Evolutionary conservation across 306 rosid species (phyloP), one percentile per base, ranked within the genome.

Genomic region (Pterocarpus macrocarpus): DNA sequence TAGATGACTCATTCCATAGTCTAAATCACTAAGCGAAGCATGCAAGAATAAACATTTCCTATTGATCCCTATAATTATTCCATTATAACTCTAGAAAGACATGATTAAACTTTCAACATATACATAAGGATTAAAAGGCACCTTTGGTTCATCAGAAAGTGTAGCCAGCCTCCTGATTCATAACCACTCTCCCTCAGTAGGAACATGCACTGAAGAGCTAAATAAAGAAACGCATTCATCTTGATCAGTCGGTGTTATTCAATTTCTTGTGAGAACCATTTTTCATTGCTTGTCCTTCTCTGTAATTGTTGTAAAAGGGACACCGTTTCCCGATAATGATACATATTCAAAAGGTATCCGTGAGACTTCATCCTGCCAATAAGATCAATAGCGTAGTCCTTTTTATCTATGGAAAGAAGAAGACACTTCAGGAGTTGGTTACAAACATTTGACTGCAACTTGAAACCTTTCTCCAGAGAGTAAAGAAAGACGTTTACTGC

Each of bases 401-500:
- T 88, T 45, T 73, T 73, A 84, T 90, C 80, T 61, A 36, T 58
- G 73, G 88, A 82, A 70, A 22, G 30, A 77, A 86, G 84, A 52
- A 90, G 84, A 83, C 38, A n/a, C 55, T 7, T 36, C 8, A 92
- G 85, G 72, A 94, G 88, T 41, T 2, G 69, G 66, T 83, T 70
- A 72, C 92, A 84, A 75, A 81, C 34, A 49, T 8, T 78, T 52
- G 88, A 79, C 64, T 39, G 30, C 86, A 93, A 83, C 70, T 9
- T 6, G 71, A 87, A 81, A 64, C 94, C 91, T 78, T 74, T 84
- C 81, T 89, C 97, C 69, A 91, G 59, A 15, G 91, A 43, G 75
- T 92, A 94, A 69, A 69, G 87, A 70, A 91, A 94, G 55, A 91
- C 85, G 43, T 83, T 64, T 41, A 81, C 56, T 16, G 97, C 98